Evolutionary conservation across 2,329 filamentous ascomycete species (phyloP).

Genomic region (Cercospora sp.): DNA sequence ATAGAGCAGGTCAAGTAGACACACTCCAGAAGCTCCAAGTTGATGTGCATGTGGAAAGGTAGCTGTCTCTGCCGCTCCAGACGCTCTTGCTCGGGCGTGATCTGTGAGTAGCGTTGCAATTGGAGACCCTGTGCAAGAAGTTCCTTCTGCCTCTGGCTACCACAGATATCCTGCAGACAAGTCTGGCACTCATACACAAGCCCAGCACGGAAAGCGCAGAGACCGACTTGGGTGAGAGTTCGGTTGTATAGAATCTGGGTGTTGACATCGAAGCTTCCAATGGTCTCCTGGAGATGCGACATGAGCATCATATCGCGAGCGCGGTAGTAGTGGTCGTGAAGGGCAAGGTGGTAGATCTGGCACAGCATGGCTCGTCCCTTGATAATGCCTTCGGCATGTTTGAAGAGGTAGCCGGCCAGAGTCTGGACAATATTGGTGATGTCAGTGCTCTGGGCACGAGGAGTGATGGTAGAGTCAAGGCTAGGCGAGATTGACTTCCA

Average conservation of each 20-base stretch:
- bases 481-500: conserved; percentile 75
- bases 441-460: conserved; percentile 67
- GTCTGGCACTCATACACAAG: conserved; percentile 97
- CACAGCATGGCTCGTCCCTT: conserved; percentile 95
- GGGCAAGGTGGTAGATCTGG: conserved; percentile 96
- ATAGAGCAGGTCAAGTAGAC: conserved; percentile 99
- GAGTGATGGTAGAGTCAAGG: conserved; percentile 78
- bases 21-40: conserved; percentile 95
- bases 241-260: conserved; percentile 99
- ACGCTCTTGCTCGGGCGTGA: conserved; percentile 95
- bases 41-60: conserved; percentile 99
- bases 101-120: conserved; percentile 94
- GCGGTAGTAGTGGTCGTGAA: conserved; percentile 97
- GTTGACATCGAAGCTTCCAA: conserved; percentile 92
- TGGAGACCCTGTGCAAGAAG: conserved; percentile 96
- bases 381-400: conserved; percentile 91
- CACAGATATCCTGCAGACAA: conserved; percentile 96
- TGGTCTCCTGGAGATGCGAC: conserved; percentile 97
- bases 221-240: conserved; percentile 93
- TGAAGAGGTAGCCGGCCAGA: conserved; percentile 93
- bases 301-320: conserved; percentile 99
- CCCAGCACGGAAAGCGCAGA: conserved; percentile 96
- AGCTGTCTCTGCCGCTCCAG: conserved; percentile 96
- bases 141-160: conserved; percentile 96
- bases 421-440: conserved; percentile 75